Conservation (phyloP, 2,329 filamentous ascomycete species). For the Exophiala bonariae region DNA sequence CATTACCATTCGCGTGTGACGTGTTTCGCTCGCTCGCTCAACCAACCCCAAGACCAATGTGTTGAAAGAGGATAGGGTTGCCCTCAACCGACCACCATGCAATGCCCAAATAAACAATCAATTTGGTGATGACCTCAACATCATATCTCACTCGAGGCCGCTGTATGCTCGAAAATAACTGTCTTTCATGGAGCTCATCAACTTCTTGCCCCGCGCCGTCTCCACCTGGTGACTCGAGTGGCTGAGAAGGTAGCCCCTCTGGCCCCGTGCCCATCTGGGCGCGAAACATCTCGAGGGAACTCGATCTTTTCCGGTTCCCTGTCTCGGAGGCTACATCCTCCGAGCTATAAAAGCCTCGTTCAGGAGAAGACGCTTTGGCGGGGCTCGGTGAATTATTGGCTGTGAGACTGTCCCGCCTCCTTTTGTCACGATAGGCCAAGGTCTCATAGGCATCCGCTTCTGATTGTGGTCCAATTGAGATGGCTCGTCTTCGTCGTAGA, state of each 20-base stretch:
- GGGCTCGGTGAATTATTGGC: slow-evolving; percentile 18
- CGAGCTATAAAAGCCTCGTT: slow-evolving; percentile 9
- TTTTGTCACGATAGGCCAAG: slow-evolving; percentile 81
- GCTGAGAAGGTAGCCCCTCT: slow-evolving; percentile 13
- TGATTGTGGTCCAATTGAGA: slow-evolving; percentile 91
- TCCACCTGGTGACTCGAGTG: slow-evolving; percentile 1
- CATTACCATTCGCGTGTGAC: too few species aligned
- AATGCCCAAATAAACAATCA: slow-evolving; percentile 95
- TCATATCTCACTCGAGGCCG: slow-evolving; percentile 91
- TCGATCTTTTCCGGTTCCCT: slow-evolving; percentile 22
- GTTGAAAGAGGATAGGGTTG: slow-evolving; percentile 72
- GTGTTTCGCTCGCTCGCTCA: too few species aligned
- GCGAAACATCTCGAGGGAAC: slow-evolving; percentile 64
- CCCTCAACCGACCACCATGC: slow-evolving; percentile 75
- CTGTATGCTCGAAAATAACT: slow-evolving; percentile 81
- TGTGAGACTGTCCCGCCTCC: slow-evolving; percentile 59
- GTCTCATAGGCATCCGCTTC: slow-evolving; percentile 96
- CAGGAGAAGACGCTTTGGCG: slow-evolving; percentile 12
- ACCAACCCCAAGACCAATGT: slow-evolving; percentile 20
- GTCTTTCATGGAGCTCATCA: slow-evolving; percentile 58
- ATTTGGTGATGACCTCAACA: slow-evolving; percentile 96
- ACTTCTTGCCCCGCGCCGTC: slow-evolving; percentile 28
- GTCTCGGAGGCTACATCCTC: neutral
- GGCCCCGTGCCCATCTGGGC: slow-evolving; percentile 69
- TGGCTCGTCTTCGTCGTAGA: slow-evolving; percentile 73